These are phyloP conservation scores for Colletotrichum coccodes DNA, from an alignment of 2,329 filamentous ascomycete species.

Conservation along the genomic window DNA sequence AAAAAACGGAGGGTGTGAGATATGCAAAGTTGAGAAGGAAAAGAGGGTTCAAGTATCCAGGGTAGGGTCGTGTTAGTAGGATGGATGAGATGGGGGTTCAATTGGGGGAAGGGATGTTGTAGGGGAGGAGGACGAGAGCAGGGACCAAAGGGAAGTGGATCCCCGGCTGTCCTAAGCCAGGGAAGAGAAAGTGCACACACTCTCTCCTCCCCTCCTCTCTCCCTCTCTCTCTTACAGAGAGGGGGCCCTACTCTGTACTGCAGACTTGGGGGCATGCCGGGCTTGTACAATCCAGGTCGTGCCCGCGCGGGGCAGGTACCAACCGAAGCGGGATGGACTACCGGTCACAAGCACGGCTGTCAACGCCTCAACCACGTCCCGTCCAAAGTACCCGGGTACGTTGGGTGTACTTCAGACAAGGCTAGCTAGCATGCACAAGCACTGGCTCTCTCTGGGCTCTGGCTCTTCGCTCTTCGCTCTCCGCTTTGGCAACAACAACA, in stretches of 20 bases:
- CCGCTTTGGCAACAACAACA: constrained; percentile 1
- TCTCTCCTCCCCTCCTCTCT: not conserved
- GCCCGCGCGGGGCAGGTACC: constrained; percentile 9
- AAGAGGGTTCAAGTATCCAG: constrained; percentile 22
- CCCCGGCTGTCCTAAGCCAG: not conserved
- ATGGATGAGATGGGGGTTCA: constrained; percentile 18
- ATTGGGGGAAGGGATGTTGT: not conserved
- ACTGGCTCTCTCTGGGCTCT: not conserved
- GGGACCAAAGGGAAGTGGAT: constrained; percentile 16
- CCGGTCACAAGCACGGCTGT: constrained; percentile 10
- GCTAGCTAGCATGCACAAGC: constrained; percentile 9
- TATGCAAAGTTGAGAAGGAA: not conserved
- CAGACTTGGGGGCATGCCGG: not conserved
- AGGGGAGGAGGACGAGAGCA: not conserved
- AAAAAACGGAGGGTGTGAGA: constrained; percentile 10
- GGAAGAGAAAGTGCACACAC: not conserved
- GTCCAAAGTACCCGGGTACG: constrained; percentile 12
- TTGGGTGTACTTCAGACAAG: constrained; percentile 9
- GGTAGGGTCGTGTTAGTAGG: constrained; percentile 22
- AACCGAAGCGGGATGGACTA: not conserved
- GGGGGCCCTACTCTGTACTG: not conserved
- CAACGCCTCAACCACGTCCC: constrained; percentile 7
- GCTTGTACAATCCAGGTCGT: constrained; percentile 11
- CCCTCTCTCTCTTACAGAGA: not conserved
- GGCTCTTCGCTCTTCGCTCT: not conserved